phyloP scores from a whole-genome alignment of 1,284 basidiomycete genomes.

The Sporisorium graminicola region DNA sequence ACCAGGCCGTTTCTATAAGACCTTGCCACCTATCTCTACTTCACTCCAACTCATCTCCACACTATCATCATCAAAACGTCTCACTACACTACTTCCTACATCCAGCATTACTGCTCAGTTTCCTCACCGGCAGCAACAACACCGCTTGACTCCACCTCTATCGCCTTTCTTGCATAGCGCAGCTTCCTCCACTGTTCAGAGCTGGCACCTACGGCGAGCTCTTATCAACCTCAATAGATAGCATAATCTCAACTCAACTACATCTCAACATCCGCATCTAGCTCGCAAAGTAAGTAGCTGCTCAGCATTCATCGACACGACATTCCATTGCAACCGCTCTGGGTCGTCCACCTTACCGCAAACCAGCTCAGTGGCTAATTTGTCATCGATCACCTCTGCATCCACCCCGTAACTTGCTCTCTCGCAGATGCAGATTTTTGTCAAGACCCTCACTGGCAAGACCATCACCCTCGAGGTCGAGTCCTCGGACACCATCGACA shows the following conservation, averaged over 20 bases:
- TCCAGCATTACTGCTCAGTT: background rate
- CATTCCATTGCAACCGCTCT: background rate
- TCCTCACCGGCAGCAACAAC: conserved; percentile 14
- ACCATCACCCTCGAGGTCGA: conserved; percentile 58
- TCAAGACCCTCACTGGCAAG: conserved; percentile 62
- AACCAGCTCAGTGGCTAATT: conserved; percentile 4
- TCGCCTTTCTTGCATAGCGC: conserved; percentile 1
- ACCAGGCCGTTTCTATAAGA: conserved; percentile 24
- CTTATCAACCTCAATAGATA: background rate
- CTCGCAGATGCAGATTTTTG: conserved; percentile 56
- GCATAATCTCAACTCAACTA: background rate
- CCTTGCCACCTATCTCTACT: conserved; percentile 18
- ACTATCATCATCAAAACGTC: conserved; percentile 11
- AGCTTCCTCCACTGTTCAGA: background rate
- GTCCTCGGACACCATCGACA: too few relatives aligned
- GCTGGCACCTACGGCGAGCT: conserved; percentile 2
- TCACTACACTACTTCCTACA: background rate
- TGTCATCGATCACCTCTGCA: background rate
- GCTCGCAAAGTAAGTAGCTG: conserved; percentile 29
- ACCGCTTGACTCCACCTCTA: background rate
- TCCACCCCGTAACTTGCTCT: background rate
- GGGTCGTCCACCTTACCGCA: background rate
- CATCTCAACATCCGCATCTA: conserved; percentile 10
- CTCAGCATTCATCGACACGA: background rate
- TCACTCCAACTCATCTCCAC: background rate